Conservation (phyloP, 768 basidiomycete species). For the Udeniomyces megalosporus region DNA sequence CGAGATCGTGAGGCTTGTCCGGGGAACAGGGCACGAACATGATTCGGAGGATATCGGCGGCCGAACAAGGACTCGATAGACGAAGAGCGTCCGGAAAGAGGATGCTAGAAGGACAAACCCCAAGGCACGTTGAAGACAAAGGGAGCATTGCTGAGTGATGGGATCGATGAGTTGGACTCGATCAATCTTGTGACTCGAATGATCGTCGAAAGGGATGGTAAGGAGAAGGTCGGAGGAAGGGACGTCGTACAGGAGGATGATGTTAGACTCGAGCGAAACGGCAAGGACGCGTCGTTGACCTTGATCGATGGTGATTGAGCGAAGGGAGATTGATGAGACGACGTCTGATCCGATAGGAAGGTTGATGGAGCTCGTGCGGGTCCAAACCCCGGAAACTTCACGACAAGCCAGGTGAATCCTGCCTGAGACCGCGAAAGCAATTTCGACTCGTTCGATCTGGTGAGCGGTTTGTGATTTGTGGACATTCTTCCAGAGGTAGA, state of each 20-base stretch:
- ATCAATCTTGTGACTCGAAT: constrained; percentile 42
- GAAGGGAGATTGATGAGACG: too few species aligned
- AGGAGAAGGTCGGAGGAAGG: constrained; percentile 29
- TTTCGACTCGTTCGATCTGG: too few species aligned
- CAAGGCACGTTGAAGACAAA: constrained; percentile 56
- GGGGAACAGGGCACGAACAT: neutral
- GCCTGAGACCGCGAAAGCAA: too few species aligned
- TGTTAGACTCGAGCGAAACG: constrained; percentile 11
- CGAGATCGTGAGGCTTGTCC: neutral
- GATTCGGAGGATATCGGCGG: neutral
- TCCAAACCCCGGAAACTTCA: neutral
- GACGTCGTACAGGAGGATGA: constrained; percentile 20
- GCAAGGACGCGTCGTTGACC: constrained; percentile 24
- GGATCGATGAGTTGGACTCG: constrained; percentile 44
- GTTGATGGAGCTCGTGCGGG: neutral
- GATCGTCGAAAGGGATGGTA: constrained; percentile 42
- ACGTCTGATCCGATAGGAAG: neutral
- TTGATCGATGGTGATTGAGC: neutral
- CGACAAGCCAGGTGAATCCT: neutral
- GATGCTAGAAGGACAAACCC: constrained; percentile 53
- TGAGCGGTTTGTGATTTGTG: too few species aligned
- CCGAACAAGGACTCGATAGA: constrained; percentile 39
- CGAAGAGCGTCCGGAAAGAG: constrained; percentile 43
- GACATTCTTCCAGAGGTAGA: too few species aligned
- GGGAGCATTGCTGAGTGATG: constrained; percentile 45